Base-by-base conservation (phyloP, 23 red algal species). In the Chondrus crispus region DNA sequence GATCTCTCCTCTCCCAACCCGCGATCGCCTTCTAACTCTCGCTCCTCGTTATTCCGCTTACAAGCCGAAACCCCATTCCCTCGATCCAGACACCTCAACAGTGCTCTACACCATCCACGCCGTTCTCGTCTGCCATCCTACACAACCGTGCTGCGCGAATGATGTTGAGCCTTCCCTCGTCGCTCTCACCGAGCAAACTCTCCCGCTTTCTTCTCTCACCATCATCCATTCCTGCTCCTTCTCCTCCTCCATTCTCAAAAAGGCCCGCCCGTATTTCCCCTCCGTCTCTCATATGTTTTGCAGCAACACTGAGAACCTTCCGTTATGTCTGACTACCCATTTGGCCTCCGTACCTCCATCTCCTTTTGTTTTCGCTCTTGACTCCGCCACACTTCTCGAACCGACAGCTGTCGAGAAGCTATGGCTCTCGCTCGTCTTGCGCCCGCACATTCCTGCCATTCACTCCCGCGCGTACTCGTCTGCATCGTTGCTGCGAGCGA, bases 391-490 rank as follows among this genome's bases (percentile, higher is more conserved):
- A 38, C 49, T 90, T 10, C 50, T 90, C 29, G 87, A 90, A 29
- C 38, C 48, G 3, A 90, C 87, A 10, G 87, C 87, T 29, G 14
- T 90, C 52, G 87, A 90, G 39, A 90, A 75, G 55, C 53, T 69
- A 57, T 90, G 72, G 26, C 46, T 90, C 13, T 44, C 70, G 2
- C 45, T 80, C 20, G 3, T 81, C 4, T 43, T 75, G 19, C 87
- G 87, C 16, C 40, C 68, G 22, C 35, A 62, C 36, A 51, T 72
- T 22, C 46, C 37, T 44, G 72, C 49, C 26, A 78, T 90, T 53
- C 87, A 73, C 5, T 42, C 62, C 28, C 32, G 63, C 36, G 69
- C 87, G 40, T 90, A 90, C 39, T 33, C 62, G 29, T 29, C 52
- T 32, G 24, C 30, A 19, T 79, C 69, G 29, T 53, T 90, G 20